Evolutionary conservation across 441 rosid species (phyloP), one percentile per base, ranked within the genome.

Genomic region (Erodium chrysanthum): DNA sequence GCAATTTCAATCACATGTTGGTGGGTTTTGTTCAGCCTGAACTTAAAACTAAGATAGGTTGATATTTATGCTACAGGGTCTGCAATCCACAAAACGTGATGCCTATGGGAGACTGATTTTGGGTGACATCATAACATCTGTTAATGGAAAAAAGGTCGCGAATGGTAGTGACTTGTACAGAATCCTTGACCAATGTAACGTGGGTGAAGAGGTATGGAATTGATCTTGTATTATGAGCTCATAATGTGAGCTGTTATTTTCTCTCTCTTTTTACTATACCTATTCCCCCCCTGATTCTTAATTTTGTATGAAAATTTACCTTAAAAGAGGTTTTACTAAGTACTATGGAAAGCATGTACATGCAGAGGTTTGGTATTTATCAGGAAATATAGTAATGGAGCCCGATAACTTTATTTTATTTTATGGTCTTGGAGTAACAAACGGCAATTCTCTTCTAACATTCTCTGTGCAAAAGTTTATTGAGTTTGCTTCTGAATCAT

Each of bases 141-240:
- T 93, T 66, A 86, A 91, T 69, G 97, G 93, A 33, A 85, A 70
- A 71, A 86, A 89, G 78, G 90, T 94, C 37, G 4, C 88, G 0
- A 94, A 88, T 79, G 96, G 97, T 54, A 94, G 96, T 46, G 96
- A 94, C 74, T 84, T 94, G 76, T 94, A 94, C 82, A 79, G 97
- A 83, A 85, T 86, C 82, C 96, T 94, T 73, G 96, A 94, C 82
- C 96, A 91, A 72, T 89, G 98, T 81, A 78, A 86, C 75, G 96
- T 94, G 70, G 97, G 94, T 8, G 97, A 91, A 0, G 20, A 84
- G 97, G 96, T 89, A 85, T 67, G 66, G 9, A 46, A 22, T 40
- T 11, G 6, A 61, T 66, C 58, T 46, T 42, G 61, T 44, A 11
- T 6, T 67, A 5, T 44, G 40, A 33, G 8, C 40, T 33, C 40